Base-by-base conservation (phyloP, 2,329 filamentous ascomycete genomes). In the Aspergillus ochraceoroseus region DNA sequence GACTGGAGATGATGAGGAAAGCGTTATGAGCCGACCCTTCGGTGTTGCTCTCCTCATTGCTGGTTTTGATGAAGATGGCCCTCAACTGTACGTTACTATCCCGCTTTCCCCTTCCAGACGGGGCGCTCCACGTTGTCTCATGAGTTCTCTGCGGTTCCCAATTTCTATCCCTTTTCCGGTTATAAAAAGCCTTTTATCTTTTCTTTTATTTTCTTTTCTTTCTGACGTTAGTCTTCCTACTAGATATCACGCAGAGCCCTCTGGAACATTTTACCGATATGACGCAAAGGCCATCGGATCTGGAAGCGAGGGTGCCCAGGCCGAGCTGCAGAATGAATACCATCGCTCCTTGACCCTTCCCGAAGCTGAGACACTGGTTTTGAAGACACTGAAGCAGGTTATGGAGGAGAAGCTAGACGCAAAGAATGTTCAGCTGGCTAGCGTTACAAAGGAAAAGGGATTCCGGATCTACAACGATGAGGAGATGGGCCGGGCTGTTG, bases 331-430 rank as follows among this genome's bases (percentile, higher is more conserved):
- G 71, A 95, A 95, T 62, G 90, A 96, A 72, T 98, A 95, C 63
- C 92, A 98, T 75, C 94, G 94, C 79, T 96, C 90, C 43, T 77
- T 98, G 49, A 95, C 89, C 28, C 82, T 98, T 48, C 74, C 78
- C 42, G 92, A 98, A 63, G 92, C 92, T 43, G 92, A 98, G 73
- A 92, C 89, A 3, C 73, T 98, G 52, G 89, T 95, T 36, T 75
- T 98, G 61, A 96, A 96, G 80, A 98, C 92, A 25, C 70, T 98
- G 66, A 98, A 96, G 78, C 92, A 98, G 72, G 92, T 98, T 55
- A 98, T 98, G 92, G 92, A 98, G 72, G 92, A 98, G 80, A 98
- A 98, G 75, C 77, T 98, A 46, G 92, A 98, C 65, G 79, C 88
- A 51, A 98, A 98, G 80, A 98, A 98, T 63, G 92, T 98, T 52